phyloP scores from a whole-genome alignment of 441 rosid genomes.

The Syzygium malaccense region DNA sequence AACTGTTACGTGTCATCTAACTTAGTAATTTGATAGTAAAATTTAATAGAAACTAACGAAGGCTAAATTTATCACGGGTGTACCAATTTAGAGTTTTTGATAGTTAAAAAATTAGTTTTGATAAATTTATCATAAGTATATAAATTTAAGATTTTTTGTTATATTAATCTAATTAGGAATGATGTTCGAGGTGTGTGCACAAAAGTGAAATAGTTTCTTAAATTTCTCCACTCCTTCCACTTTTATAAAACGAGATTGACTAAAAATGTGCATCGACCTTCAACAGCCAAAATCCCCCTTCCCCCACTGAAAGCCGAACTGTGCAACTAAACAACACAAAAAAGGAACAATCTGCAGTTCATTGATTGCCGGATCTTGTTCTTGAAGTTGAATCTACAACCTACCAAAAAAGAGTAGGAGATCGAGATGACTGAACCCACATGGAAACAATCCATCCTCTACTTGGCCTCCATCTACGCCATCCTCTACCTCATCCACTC shows the following conservation, averaged over 20 bases:
- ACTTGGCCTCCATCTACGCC: slow-evolving; percentile 24
- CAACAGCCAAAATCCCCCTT: neutral
- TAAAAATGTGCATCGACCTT: neutral
- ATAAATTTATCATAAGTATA: no score
- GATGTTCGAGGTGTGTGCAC: neutral
- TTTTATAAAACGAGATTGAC: neutral
- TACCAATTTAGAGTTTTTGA: no score
- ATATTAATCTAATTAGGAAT: neutral
- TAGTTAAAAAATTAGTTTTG: no score
- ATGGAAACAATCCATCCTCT: slow-evolving; percentile 36
- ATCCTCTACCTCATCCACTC: slow-evolving; percentile 37
- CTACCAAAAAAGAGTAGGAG: neutral
- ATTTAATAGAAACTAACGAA: no score
- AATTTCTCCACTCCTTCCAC: neutral
- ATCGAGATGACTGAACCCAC: slow-evolving; percentile 17
- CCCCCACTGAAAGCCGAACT: neutral
- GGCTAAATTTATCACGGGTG: no score
- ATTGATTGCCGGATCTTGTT: neutral
- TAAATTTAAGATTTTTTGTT: no score
- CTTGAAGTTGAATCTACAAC: neutral
- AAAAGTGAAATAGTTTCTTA: neutral
- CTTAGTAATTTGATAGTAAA: no score
- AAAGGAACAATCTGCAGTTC: neutral
- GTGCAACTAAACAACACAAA: neutral
- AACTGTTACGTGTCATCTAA: no score